A percentile compares a stretch with the other conserved stretches of the same genome.
phyloP scores from a whole-genome alignment of 202 grass and related monocot species.

The Zoysia matrella region DNA sequence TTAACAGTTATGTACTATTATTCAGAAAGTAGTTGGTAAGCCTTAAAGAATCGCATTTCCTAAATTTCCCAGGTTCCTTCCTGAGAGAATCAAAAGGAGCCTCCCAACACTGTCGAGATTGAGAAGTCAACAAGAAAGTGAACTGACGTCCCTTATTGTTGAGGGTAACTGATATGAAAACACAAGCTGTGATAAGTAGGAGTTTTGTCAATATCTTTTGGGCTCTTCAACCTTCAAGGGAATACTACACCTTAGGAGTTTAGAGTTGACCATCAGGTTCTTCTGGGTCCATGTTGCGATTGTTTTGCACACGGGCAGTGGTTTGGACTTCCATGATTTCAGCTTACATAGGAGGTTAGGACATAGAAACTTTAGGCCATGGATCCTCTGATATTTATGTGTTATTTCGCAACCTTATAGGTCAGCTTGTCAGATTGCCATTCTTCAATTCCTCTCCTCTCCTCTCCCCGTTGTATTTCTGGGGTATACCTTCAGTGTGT shows the following conservation, averaged over 20 bases:
- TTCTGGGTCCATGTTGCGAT: neutral
- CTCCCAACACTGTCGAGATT: slow-evolving; percentile 60
- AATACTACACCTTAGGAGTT: slow-evolving; percentile 31
- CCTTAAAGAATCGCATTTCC: slow-evolving; percentile 7
- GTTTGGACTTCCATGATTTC: neutral
- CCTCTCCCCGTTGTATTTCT: slow-evolving; percentile 3
- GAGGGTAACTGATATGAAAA: slow-evolving; percentile 58
- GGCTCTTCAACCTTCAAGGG: slow-evolving; percentile 5
- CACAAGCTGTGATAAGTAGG: slow-evolving; percentile 14
- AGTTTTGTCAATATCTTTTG: slow-evolving; percentile 32
- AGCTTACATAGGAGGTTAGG: slow-evolving; percentile 42
- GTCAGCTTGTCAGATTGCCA: neutral
- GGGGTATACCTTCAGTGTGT: neutral
- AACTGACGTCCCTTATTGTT: slow-evolving; percentile 77
- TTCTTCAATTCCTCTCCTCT: neutral
- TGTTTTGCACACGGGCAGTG: neutral
- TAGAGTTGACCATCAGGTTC: slow-evolving; percentile 31
- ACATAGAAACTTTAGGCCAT: slow-evolving; percentile 2
- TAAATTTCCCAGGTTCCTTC: slow-evolving; percentile 69
- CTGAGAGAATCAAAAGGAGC: slow-evolving; percentile 67
- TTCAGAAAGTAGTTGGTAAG: slow-evolving; percentile 8
- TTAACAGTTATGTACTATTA: slow-evolving; percentile 15
- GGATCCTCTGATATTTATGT: slow-evolving; percentile 22
- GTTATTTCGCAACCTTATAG: neutral
- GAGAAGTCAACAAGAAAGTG: slow-evolving; percentile 77